Conservation (phyloP, 75 land plant genomes). For the Pinus taeda region DNA sequence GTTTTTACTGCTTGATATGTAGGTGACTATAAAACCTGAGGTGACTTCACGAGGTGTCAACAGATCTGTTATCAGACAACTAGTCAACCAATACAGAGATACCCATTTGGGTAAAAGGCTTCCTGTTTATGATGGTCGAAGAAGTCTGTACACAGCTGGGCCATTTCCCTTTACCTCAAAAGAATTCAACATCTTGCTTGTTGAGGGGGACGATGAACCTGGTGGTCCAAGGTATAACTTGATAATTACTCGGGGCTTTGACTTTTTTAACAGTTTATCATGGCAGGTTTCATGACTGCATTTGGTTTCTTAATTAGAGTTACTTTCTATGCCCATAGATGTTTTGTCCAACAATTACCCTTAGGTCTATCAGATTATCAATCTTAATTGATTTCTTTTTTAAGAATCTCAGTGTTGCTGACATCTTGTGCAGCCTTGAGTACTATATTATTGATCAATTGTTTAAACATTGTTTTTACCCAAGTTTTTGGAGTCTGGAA, state of each 20-base stretch:
- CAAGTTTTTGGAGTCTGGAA: no score
- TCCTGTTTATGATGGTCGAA: conserved; percentile 85
- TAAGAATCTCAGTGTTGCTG: no score
- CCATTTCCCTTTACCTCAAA: conserved; percentile 62
- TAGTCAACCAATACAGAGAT: conserved; percentile 38
- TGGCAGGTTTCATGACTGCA: not conserved
- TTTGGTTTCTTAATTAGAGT: no score
- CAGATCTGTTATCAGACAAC: conserved; percentile 53
- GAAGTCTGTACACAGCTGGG: conserved; percentile 80
- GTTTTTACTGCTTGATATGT: not conserved
- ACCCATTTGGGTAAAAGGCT: conserved; percentile 33
- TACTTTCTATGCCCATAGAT: conserved; percentile 24
- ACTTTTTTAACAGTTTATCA: not conserved
- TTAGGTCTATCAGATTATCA: conserved; percentile 38
- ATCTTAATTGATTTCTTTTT: conserved; percentile 29
- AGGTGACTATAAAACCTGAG: conserved; percentile 87
- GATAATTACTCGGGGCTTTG: no score
- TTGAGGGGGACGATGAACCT: conserved; percentile 34
- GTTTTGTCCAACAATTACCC: conserved; percentile 33
- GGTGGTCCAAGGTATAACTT: conserved; percentile 10
- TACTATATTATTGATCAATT: no score
- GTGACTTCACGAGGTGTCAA: conserved; percentile 51
- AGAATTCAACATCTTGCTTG: conserved; percentile 57
- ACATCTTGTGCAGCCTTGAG: no score
- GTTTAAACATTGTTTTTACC: no score